Base-by-base conservation (phyloP, 495 filamentous ascomycete genomes). In the Corynascus novoguineensis region DNA sequence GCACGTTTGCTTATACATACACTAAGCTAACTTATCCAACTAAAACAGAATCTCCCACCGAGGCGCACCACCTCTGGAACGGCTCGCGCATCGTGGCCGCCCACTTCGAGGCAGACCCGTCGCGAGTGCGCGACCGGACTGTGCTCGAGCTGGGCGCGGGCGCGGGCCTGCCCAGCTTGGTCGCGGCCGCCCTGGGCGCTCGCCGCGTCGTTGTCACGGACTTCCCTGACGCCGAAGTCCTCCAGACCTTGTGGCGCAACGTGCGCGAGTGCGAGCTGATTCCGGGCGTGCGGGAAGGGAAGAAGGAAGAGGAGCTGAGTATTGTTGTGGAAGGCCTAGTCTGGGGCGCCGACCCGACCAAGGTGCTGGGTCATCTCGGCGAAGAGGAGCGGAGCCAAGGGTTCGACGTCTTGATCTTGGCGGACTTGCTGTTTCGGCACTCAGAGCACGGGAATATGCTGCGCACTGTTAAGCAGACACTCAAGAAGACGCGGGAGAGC, bases 31-130 rank as follows among this genome's bases (percentile, higher is more conserved):
- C 10, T n/a, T n/a, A n/a, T n/a, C n/a, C n/a, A n/a, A n/a, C n/a
- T n/a, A n/a, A 31, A 5, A 14, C 5, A 41, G 37, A 89, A 71
- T 92, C 87, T 77, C 89, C 92, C 10, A 79, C 95, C 22, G 96
- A 95, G 81, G 92, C 89, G 5, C 88, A 97, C 70, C 81, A 88
- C 47, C 83, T 97, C 10, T 97, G 92, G 92, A 90, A 96, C 70
- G 92, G 88, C 51, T 83, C 85, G 50, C 84, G 85, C 21, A 80
- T 85, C 11, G 80, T 91, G 51, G 81, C 90, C 11, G 71, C 81
- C 58, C 90, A 91, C 72, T 83, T 97, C 57, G 87, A 96, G 69
- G 66, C 78, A 25, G 74, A 83, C 57, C 78, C 83, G 15, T 60
- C 65, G 3, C 77, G 89, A 11, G 74, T 95, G 22, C 55, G 66